phyloP scores from a whole-genome alignment of 768 basidiomycete species.

The Macrocybe gigantea region DNA sequence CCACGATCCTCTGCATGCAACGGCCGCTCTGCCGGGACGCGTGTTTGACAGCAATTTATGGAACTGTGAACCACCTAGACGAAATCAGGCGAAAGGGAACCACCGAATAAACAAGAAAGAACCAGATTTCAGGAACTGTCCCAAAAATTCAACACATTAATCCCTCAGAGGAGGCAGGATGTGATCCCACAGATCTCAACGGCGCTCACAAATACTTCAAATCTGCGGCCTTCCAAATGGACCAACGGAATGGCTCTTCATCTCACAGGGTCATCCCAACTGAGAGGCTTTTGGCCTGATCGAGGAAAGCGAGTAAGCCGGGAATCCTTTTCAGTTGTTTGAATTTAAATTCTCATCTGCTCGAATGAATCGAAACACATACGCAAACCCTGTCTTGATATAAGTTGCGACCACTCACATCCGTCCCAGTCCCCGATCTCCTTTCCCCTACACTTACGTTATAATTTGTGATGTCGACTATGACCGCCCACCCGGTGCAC shows the following conservation, averaged over 20 bases:
- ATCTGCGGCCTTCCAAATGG: slow-evolving; percentile 10
- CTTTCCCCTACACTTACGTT: slow-evolving; percentile 45
- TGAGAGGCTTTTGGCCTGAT: slow-evolving; percentile 32
- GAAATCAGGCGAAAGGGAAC: slow-evolving; percentile 12
- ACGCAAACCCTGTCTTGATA: slow-evolving; percentile 27
- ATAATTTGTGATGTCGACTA: slow-evolving; percentile 52
- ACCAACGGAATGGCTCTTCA: slow-evolving; percentile 13
- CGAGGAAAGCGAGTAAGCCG: slow-evolving; percentile 47
- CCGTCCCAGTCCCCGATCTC: slow-evolving; percentile 48
- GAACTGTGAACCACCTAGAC: slow-evolving; percentile 4
- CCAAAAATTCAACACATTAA: no score
- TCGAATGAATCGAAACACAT: slow-evolving; percentile 23
- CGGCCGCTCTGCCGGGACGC: slow-evolving; percentile 23
- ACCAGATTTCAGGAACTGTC: no score
- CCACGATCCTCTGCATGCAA: slow-evolving; percentile 17
- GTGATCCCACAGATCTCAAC: no score
- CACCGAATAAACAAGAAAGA: slow-evolving; percentile 13
- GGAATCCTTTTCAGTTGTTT: slow-evolving; percentile 24
- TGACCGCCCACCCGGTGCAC: slow-evolving; percentile 48
- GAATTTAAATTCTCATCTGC: slow-evolving; percentile 22
- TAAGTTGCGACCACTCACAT: slow-evolving; percentile 30
- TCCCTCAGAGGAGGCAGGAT: no score
- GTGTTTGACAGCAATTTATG: slow-evolving; percentile 3
- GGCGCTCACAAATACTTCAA: no score
- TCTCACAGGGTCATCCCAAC: slow-evolving; percentile 31